Conservation (phyloP, 2,329 filamentous ascomycete species). For the Cercospora sp. region DNA sequence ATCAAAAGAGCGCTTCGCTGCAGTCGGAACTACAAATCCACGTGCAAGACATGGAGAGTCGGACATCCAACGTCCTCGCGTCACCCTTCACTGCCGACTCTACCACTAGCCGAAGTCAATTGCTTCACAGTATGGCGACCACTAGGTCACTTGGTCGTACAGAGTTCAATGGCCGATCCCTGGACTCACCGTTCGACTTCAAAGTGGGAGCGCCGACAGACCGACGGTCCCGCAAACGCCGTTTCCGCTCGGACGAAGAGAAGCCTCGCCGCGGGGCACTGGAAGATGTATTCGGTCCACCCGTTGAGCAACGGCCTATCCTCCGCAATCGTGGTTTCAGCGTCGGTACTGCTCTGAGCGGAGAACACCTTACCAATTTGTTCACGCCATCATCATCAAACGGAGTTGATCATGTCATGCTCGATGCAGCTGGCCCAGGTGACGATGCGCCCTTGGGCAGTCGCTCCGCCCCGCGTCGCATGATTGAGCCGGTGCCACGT, state of each 20-base stretch:
- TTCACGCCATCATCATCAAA: conserved; percentile 49
- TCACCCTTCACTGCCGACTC: conserved; percentile 45
- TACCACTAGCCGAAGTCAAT: conserved; percentile 29
- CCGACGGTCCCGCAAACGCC: conserved; percentile 57
- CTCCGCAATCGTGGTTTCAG: conserved; percentile 64
- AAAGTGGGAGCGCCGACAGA: conserved; percentile 52
- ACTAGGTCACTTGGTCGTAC: conserved; percentile 38
- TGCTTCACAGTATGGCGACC: conserved; percentile 38
- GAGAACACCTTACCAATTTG: conserved; percentile 53
- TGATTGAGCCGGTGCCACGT: conserved; percentile 45
- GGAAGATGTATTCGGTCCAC: conserved; percentile 49
- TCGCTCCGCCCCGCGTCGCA: conserved; percentile 38
- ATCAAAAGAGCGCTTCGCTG: conserved; percentile 54
- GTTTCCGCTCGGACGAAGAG: conserved; percentile 55
- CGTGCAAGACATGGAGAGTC: conserved; percentile 27
- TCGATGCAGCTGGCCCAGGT: conserved; percentile 31
- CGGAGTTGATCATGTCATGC: conserved; percentile 33
- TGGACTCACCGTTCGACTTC: conserved; percentile 57
- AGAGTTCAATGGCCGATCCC: conserved; percentile 35
- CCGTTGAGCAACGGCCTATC: conserved; percentile 55
- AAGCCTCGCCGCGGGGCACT: conserved; percentile 48
- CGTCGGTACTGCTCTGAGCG: conserved; percentile 56
- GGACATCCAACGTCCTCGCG: conserved; percentile 36
- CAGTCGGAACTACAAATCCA: conserved; percentile 48
- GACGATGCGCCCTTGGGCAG: conserved; percentile 27